Evolutionary conservation across 768 basidiomycete species (phyloP), one percentile per base, ranked within the genome.

Genomic region (Hericium rajendrae): DNA sequence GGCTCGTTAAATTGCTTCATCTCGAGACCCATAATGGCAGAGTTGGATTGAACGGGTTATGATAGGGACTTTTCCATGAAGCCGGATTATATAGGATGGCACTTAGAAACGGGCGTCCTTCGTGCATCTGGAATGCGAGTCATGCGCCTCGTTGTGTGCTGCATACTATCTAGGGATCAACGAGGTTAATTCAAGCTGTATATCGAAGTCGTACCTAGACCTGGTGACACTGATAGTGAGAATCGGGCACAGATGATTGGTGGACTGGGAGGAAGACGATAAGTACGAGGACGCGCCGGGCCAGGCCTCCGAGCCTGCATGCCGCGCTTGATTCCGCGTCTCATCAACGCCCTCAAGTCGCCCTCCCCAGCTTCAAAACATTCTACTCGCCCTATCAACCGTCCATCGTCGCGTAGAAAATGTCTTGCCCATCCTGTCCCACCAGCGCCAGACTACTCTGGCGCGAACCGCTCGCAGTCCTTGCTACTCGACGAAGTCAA

Each of bases 261-360:
- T 9, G 32, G 32, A 32, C 32, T 6, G 32, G 6, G 32, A 32
- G 32, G 32, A 32, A 10, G 32, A 32, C 32, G 32, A 32, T 32
- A 26, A 51, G 15, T 22, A 26, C 26, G 26, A 26, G 49, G 28
- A 26, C 16, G 26, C 43, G 43, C 43, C 43, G n/a, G 22, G 43
- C 16, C 32, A 32, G 32, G 9, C 32, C 32, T 32, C 43, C 43
- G 43, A 46, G 43, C 22, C 22, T 48, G 40, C 57, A 89, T 88
- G 87, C 80, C 84, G 66, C 85, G 86, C 62, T 73, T 90, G 66
- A 70, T 88, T 57, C 85, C 85, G 46, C 85, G 86, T 65, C 80
- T 89, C 15, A 68, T 82, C 49, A 67, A 72, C 57, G 66, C 63
- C 20, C 67, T 83, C 48, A 65, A 69, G 24, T 65, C 74, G 70